A percentile compares a stretch with the other conserved stretches of the same genome.
These are phyloP conservation scores for Extremus antarcticus DNA, from an alignment of 495 filamentous ascomycete genomes.

Conservation along the genomic window DNA sequence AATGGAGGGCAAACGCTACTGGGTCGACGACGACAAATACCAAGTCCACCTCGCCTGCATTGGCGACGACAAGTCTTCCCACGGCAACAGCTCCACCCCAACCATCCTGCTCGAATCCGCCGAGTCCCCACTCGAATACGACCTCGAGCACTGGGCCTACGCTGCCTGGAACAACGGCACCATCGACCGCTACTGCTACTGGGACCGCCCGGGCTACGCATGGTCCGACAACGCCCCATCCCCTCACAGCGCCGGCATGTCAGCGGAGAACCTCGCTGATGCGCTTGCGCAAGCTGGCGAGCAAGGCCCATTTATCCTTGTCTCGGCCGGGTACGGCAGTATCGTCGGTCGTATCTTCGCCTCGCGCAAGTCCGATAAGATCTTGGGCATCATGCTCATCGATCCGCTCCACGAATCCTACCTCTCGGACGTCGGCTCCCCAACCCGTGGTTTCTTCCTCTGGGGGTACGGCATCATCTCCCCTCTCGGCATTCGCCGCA, in stretches of 20 bases:
- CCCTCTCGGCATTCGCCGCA: constrained; percentile 71
- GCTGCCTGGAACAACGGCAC: constrained; percentile 57
- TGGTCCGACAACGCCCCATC: constrained; percentile 93
- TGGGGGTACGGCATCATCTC: constrained; percentile 79
- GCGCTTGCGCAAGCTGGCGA: constrained; percentile 71
- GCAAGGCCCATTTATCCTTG: constrained; percentile 68
- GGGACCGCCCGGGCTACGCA: constrained; percentile 79
- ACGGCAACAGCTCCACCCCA: constrained; percentile 47
- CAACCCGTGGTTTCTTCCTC: constrained; percentile 65
- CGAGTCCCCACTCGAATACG: constrained; percentile 63
- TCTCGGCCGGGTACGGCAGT: constrained; percentile 65
- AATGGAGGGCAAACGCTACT: constrained; percentile 60
- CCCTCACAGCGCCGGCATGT: constrained; percentile 83
- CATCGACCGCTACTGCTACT: constrained; percentile 86
- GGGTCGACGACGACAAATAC: constrained; percentile 72
- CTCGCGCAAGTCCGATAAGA: constrained; percentile 58
- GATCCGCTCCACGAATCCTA: constrained; percentile 82
- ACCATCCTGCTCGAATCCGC: constrained; percentile 80
- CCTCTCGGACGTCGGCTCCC: constrained; percentile 50
- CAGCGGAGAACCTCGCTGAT: constrained; percentile 73
- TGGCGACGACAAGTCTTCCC: constrained; percentile 46
- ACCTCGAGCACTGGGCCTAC: constrained; percentile 60
- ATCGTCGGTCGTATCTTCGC: constrained; percentile 86
- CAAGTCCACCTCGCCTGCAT: constrained; percentile 75
- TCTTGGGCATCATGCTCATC: constrained; percentile 71